Evolutionary conservation across 371 early-diverging fungal species (phyloP).

Genomic region (Mucor piriformis): DNA sequence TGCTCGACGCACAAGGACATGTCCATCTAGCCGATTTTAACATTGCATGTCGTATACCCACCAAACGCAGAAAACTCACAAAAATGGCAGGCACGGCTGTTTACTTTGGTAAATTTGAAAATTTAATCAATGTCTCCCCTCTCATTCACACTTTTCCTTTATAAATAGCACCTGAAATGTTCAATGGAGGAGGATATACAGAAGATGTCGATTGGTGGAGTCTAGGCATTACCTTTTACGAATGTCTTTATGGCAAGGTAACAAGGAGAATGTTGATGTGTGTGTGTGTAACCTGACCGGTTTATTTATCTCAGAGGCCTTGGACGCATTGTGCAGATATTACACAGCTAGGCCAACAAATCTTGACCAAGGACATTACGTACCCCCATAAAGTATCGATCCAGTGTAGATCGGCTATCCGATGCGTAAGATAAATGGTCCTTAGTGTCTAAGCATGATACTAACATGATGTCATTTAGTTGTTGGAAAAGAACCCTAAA

Average conservation of each 20-base stretch:
- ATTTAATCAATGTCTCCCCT: not conserved
- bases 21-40: slow-evolving; percentile 77
- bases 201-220: slow-evolving; percentile 87
- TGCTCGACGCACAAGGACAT: slow-evolving; percentile 71
- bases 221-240: slow-evolving; percentile 78
- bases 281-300: not conserved
- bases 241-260: slow-evolving; percentile 57
- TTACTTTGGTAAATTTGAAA: slow-evolving; percentile 62
- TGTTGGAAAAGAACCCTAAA: slow-evolving; percentile 38
- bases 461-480: slow-evolving; percentile 19
- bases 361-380: slow-evolving; percentile 40
- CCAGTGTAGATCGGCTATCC: slow-evolving; percentile 55
- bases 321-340: slow-evolving; percentile 47
- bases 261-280: too few species aligned
- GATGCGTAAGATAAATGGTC: slow-evolving; percentile 39
- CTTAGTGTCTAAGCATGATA: not conserved
- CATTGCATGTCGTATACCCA: slow-evolving; percentile 59
- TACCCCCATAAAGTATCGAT: slow-evolving; percentile 50
- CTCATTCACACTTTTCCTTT: not conserved
- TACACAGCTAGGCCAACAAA: slow-evolving; percentile 49
- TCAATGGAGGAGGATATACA: slow-evolving; percentile 61
- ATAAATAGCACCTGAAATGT: slow-evolving; percentile 74
- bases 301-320: slow-evolving; percentile 34
- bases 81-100: slow-evolving; percentile 72
- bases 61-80: slow-evolving; percentile 45